These are phyloP conservation scores for Paracoccidioides brasiliensis DNA, from an alignment of 2,329 filamentous ascomycete genomes.

Conservation along the genomic window DNA sequence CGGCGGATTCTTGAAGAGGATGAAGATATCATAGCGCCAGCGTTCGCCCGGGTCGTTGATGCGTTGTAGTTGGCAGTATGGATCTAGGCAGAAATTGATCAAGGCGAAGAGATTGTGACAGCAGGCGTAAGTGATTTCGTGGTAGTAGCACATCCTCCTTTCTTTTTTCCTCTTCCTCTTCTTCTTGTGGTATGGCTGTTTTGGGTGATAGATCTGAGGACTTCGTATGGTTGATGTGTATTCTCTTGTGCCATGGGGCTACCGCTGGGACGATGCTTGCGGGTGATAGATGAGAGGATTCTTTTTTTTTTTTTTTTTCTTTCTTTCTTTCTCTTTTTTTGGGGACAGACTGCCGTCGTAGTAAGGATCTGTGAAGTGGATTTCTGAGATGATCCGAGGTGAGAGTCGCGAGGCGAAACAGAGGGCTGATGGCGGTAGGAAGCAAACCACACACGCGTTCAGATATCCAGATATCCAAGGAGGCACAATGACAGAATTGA, in stretches of 20 bases:
- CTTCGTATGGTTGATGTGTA: too few species aligned
- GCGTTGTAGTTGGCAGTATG: constrained; percentile 16
- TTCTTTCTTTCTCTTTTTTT: neutral
- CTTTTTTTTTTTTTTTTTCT: neutral
- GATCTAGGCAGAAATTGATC: constrained; percentile 14
- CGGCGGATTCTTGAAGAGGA: constrained; percentile 8
- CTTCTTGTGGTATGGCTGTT: neutral
- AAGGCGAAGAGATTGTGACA: constrained; percentile 10
- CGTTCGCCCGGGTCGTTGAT: constrained; percentile 20
- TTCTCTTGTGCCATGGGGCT: too few species aligned
- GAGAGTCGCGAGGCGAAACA: too few species aligned
- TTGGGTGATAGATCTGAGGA: too few species aligned
- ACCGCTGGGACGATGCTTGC: too few species aligned
- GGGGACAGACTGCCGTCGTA: neutral
- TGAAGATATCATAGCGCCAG: neutral
- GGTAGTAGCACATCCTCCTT: constrained; percentile 20
- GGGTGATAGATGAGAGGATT: too few species aligned
- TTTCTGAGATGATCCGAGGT: too few species aligned
- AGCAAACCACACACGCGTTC: too few species aligned
- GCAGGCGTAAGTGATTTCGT: constrained; percentile 16
- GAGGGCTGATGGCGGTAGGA: too few species aligned
- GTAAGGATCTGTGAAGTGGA: too few species aligned
- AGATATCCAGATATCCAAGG: too few species aligned
- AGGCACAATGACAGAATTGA: too few species aligned
- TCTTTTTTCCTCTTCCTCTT: neutral